Evolutionary conservation across 352 stramenopile genomes (phyloP), one percentile per base, ranked within the genome.

Genomic region (Phytopythium boreale): DNA sequence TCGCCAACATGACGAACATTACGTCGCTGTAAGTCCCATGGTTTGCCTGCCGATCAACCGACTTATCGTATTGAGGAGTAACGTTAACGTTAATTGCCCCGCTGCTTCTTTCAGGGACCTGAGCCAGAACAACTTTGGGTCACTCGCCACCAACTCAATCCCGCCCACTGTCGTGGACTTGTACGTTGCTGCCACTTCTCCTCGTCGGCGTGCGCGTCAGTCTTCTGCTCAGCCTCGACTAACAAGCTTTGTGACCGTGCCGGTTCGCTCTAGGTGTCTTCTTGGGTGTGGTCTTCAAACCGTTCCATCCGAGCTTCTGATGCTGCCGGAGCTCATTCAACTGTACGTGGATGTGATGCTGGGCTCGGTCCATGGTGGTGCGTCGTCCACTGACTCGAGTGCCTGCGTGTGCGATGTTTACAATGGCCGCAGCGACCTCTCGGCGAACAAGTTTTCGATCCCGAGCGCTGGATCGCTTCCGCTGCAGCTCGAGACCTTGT

Each of bases 311-410:
- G 75, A 73, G 20, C 56, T 82, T 26, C 22, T 72, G 22, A 64
- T 63, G 46, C 70, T 82, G 64, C 71, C 71, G 3, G 29, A 66
- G 3, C 75, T 82, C 47, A 71, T 64, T 60, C 67, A 63, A 26
- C 60, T 82, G 74, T 82, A 62, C 53, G 70, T 63, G 20, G 41
- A 0, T 20, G 26, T 17, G 15, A 17, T 10, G 20, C 19, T 56
- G 12, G 2, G 15, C 9, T 27, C 29, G 49, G 14, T 57, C 10
- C 34, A 10, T 39, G 34, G 1, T 14, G 11, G 47, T 29, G 20
- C 17, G 36, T 50, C 14, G 22, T 27, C 7, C 1, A 27, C 4
- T 31, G 15, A 43, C 11, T 14, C 34, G 2, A 2, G 10, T 14
- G 7, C 2, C 34, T 39, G 7, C 34, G 11, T 14, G 5, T 50